A percentile compares a stretch with the other conserved stretches of the same genome.
These are phyloP conservation scores for Exophiala spinifera DNA, from an alignment of 2,329 filamentous ascomycete species.

Conservation along the genomic window DNA sequence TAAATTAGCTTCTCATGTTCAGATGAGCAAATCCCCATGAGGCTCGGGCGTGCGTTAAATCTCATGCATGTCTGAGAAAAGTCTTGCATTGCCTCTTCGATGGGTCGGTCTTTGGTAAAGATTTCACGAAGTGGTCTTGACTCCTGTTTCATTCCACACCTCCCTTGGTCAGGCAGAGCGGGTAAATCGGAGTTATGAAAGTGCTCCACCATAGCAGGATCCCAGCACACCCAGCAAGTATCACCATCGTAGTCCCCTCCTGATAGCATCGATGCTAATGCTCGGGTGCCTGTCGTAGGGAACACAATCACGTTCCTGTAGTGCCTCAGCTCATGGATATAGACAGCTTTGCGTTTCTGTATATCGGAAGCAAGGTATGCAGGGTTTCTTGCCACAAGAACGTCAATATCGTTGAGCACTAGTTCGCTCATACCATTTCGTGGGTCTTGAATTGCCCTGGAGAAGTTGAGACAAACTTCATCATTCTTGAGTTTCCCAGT, in stretches of 20 bases:
- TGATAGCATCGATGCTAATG: conserved; percentile 58
- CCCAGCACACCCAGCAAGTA: conserved; percentile 60
- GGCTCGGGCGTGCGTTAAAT: conserved; percentile 46
- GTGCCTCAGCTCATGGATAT: conserved; percentile 50
- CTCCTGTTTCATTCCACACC: conserved; percentile 50
- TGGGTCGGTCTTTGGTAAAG: conserved; percentile 8
- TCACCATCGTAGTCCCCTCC: conserved; percentile 67
- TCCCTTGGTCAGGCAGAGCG: conserved; percentile 34
- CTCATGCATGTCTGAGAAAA: conserved; percentile 46
- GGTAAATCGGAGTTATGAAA: conserved; percentile 53
- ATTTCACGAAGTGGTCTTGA: conserved; percentile 22
- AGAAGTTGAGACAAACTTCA: conserved; percentile 57
- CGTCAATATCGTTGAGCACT: conserved; percentile 47
- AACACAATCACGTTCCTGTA: conserved; percentile 60
- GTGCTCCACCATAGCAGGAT: conserved; percentile 47
- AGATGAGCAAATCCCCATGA: conserved; percentile 53
- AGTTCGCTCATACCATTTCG: conserved; percentile 39
- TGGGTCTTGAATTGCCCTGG: conserved; percentile 42
- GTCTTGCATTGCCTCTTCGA: conserved; percentile 28
- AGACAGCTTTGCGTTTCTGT: conserved; percentile 52
- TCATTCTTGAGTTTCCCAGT: conserved; percentile 50
- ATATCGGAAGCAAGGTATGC: conserved; percentile 58
- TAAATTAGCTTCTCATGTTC: conserved; percentile 53
- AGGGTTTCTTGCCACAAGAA: conserved; percentile 57
- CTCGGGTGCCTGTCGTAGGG: conserved; percentile 49